These are phyloP conservation scores for Crithidia expoeki DNA, from an alignment of 208 protist species.

Conservation along the genomic window DNA sequence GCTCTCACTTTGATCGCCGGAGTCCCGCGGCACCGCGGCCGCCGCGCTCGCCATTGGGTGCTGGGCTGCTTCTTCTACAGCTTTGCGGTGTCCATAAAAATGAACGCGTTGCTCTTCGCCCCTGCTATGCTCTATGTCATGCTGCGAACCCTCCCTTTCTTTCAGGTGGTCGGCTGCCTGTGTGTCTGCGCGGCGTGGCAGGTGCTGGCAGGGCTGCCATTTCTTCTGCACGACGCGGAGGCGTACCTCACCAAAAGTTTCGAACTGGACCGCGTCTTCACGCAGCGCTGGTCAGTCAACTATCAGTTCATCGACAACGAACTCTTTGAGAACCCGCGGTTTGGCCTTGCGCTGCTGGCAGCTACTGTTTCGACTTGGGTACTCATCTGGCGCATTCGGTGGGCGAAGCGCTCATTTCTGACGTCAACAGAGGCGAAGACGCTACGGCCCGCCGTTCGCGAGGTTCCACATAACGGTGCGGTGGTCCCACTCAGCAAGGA, in stretches of 20 bases:
- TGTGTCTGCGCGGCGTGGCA: slow-evolving; percentile 60
- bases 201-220: slow-evolving; percentile 60
- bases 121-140: slow-evolving; percentile 87
- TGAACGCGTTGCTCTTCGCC: slow-evolving; percentile 95
- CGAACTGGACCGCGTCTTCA: slow-evolving; percentile 75
- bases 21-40: slow-evolving; percentile 4
- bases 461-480: slow-evolving; percentile 1
- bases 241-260: slow-evolving; percentile 67
- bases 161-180: slow-evolving; percentile 67
- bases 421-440: slow-evolving; percentile 11
- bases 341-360: slow-evolving; percentile 52
- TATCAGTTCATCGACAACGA: slow-evolving; percentile 74
- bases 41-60: slow-evolving; percentile 45
- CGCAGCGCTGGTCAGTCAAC: slow-evolving; percentile 75
- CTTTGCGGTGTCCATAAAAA: slow-evolving; percentile 95
- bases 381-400: slow-evolving; percentile 57
- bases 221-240: slow-evolving; percentile 53
- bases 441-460: slow-evolving; percentile 21
- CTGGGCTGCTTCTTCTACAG: slow-evolving; percentile 73
- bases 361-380: slow-evolving; percentile 56
- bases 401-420: slow-evolving; percentile 45
- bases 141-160: slow-evolving; percentile 48
- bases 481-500: background rate
- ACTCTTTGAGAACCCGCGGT: slow-evolving; percentile 47
- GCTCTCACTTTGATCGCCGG: slow-evolving; percentile 57